phyloP scores from a whole-genome alignment of 257 asterid genomes.

The Nicotiana tabacum region DNA sequence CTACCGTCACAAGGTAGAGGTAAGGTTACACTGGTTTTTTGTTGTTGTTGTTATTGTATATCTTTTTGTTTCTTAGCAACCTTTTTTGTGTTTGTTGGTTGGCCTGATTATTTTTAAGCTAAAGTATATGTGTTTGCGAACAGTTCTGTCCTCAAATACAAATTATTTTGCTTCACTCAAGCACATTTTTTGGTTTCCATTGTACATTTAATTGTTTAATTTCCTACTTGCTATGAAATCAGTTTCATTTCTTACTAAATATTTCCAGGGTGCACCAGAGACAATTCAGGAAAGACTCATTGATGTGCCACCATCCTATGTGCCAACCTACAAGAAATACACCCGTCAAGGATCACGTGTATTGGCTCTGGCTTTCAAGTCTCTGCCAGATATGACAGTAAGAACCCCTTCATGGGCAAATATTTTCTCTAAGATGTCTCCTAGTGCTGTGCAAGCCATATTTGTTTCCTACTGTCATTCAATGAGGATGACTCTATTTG shows the following conservation, averaged over 20 bases:
- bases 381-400: conserved; percentile 98
- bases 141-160: not conserved
- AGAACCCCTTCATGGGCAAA: conserved; percentile 17
- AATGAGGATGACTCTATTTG: not conserved
- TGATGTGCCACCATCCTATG: conserved; percentile 75
- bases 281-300: conserved; percentile 93
- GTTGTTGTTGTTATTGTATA: no score
- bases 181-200: not conserved
- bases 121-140: not conserved
- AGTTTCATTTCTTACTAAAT: not conserved
- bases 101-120: not conserved
- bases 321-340: conserved; percentile 73
- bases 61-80: not conserved
- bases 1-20: no score
- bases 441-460: not conserved
- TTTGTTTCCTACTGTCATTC: not conserved
- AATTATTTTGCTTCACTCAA: not conserved
- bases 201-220: not conserved
- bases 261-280: conserved; percentile 96
- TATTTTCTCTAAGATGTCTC: not conserved
- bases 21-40: no score
- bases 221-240: not conserved
- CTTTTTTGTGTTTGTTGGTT: not conserved
- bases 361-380: conserved; percentile 84
- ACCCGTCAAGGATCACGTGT: conserved; percentile 99